Evolutionary conservation across 2,329 filamentous ascomycete species (phyloP).

Genomic region (Chrysoporthe deuterocubensis): DNA sequence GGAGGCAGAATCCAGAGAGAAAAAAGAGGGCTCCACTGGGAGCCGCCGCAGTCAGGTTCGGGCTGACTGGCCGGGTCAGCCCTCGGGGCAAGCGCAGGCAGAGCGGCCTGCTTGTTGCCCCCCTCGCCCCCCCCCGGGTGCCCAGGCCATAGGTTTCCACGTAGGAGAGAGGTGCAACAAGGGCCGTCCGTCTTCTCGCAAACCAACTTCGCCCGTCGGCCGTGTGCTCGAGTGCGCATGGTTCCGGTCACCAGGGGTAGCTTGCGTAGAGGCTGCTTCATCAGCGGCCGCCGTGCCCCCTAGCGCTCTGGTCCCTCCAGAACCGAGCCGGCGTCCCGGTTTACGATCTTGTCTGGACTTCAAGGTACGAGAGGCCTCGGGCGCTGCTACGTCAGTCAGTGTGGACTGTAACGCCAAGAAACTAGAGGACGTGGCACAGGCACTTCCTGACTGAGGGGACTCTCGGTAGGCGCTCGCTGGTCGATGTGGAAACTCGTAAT

Average conservation of each 20-base stretch:
- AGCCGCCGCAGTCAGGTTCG: neutral
- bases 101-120: neutral
- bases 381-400: slow-evolving; percentile 14
- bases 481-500: slow-evolving; percentile 23
- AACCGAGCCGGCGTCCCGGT: neutral
- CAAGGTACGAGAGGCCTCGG: slow-evolving; percentile 2
- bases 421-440: slow-evolving; percentile 23
- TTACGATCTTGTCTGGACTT: no score
- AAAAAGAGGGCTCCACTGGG: slow-evolving; percentile 6
- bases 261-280: slow-evolving; percentile 11
- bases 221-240: neutral
- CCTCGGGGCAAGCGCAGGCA: slow-evolving; percentile 7
- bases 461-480: slow-evolving; percentile 11
- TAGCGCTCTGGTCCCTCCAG: neutral
- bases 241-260: slow-evolving; percentile 6
- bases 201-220: neutral
- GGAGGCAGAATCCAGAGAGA: neutral
- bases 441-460: slow-evolving; percentile 10
- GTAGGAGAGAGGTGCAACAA: neutral
- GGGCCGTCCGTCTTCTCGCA: neutral
- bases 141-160: neutral
- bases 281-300: neutral
- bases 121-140: no score
- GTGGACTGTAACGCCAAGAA: slow-evolving; percentile 25
- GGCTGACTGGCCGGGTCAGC: slow-evolving; percentile 8